These are phyloP conservation scores for Metschnikowia colocasiae DNA, from an alignment of 805 yeast genomes.

Conservation along the genomic window DNA sequence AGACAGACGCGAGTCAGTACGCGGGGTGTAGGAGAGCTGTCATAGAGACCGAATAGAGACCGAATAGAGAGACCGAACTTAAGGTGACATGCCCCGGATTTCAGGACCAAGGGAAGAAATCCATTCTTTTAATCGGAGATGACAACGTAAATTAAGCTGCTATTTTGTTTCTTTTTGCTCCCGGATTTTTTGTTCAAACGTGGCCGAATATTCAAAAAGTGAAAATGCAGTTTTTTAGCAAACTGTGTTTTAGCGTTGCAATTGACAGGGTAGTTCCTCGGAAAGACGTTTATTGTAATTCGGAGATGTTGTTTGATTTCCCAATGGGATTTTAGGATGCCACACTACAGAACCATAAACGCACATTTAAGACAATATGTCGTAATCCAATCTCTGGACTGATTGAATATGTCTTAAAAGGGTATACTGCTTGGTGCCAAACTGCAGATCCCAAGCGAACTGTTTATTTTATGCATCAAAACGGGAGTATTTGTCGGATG, in stretches of 20 bases:
- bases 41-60: background rate
- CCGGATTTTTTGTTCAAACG: no score
- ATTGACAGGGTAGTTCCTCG: no score
- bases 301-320: background rate
- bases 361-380: background rate
- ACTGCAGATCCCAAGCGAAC: background rate
- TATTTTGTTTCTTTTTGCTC: no score
- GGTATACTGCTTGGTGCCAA: background rate
- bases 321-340: background rate
- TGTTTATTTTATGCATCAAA: constrained; percentile 1
- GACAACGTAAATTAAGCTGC: no score
- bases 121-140: no score
- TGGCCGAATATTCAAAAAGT: no score
- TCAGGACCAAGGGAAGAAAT: no score
- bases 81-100: background rate
- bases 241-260: no score
- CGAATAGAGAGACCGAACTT: background rate
- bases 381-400: background rate
- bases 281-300: background rate
- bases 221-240: no score
- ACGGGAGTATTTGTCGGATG: background rate
- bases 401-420: background rate
- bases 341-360: background rate
- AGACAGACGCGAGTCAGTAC: constrained; percentile 1
- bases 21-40: background rate